These are phyloP conservation scores for Lodderomyces margitis DNA, from an alignment of 1,139 yeast species.

Conservation along the genomic window DNA sequence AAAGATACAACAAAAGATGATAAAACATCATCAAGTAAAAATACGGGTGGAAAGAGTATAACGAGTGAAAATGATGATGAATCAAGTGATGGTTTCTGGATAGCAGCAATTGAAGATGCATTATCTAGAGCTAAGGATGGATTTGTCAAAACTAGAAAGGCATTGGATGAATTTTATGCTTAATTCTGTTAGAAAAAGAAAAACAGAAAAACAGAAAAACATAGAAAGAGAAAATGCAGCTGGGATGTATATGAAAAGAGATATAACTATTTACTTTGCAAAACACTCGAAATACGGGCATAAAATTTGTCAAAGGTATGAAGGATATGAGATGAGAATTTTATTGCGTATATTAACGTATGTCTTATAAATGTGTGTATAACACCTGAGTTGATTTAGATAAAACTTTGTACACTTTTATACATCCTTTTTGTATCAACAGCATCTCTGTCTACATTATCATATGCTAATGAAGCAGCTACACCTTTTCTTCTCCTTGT, in stretches of 20 bases:
- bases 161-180: slow-evolving; percentile 57
- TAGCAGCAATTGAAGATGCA: slow-evolving; percentile 51
- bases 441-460: no score
- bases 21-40: slow-evolving; percentile 8
- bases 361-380: not conserved
- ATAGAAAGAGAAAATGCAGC: not conserved
- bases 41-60: slow-evolving; percentile 3
- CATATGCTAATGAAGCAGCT: no score
- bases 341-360: not conserved
- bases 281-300: no score
- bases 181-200: slow-evolving; percentile 14
- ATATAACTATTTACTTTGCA: no score
- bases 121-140: slow-evolving; percentile 56
- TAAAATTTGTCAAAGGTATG: not conserved
- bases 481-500: not conserved
- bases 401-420: not conserved
- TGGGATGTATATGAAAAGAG: not conserved
- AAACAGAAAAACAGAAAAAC: no score
- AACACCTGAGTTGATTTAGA: not conserved
- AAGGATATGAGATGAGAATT: not conserved
- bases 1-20: slow-evolving; percentile 1
- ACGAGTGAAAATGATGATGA: slow-evolving; percentile 15
- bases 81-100: slow-evolving; percentile 45
- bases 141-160: slow-evolving; percentile 53
- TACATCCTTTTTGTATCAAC: no score